A percentile compares a stretch with the other conserved stretches of the same genome.
These are phyloP conservation scores for Trichoderma sp. DNA, from an alignment of 2,329 filamentous ascomycete genomes.

Conservation along the genomic window DNA sequence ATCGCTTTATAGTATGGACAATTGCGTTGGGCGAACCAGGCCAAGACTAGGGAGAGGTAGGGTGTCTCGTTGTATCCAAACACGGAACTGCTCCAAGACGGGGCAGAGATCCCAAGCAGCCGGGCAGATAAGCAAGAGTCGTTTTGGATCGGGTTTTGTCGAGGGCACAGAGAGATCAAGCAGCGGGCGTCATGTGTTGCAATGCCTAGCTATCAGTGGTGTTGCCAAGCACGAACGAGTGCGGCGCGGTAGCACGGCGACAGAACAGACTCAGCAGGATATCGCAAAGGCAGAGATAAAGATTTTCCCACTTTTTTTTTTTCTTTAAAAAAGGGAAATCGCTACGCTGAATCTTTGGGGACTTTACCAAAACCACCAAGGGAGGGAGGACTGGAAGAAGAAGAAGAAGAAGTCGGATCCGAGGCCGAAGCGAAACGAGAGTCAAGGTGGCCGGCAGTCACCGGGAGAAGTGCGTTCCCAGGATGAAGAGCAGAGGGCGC, in stretches of 20 bases:
- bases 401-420: neutral
- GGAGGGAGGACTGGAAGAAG: neutral
- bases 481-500: slow-evolving; percentile 11
- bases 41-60: slow-evolving; percentile 3
- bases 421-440: slow-evolving; percentile 17
- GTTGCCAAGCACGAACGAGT: slow-evolving; percentile 15
- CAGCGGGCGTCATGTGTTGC: slow-evolving; percentile 5
- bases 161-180: neutral
- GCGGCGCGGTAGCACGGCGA: slow-evolving; percentile 16
- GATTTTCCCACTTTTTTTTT: neutral
- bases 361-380: slow-evolving; percentile 1
- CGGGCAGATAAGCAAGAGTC: neutral
- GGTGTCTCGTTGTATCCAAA: slow-evolving; percentile 7
- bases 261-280: neutral
- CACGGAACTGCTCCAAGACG: neutral
- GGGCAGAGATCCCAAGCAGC: neutral
- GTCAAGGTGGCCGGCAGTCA: slow-evolving; percentile 18
- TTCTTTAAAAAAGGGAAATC: neutral
- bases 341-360: neutral
- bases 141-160: neutral
- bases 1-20: slow-evolving; percentile 10
- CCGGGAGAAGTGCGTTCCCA: slow-evolving; percentile 14
- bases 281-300: slow-evolving; percentile 4
- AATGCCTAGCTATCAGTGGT: slow-evolving; percentile 19
- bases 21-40: slow-evolving; percentile 3